phyloP scores from a whole-genome alignment of 2,329 filamentous ascomycete species.

The Calycina herbarum region DNA sequence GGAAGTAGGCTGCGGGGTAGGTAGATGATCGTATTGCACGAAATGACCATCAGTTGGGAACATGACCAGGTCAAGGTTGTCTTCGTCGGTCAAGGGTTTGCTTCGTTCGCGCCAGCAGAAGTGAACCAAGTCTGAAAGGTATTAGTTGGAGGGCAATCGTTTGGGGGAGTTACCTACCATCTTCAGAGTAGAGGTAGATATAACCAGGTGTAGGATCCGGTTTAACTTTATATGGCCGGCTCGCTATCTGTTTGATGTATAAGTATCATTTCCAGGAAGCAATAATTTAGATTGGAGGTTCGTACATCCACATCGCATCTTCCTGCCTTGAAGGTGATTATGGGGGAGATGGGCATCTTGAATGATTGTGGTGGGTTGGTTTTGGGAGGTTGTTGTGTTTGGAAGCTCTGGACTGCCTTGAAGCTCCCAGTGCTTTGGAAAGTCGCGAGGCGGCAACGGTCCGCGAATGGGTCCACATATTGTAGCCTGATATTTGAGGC shows the following conservation, averaged over 20 bases:
- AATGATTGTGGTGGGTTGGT: constrained; percentile 19
- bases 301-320: constrained; percentile 81
- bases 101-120: constrained; percentile 94
- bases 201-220: constrained; percentile 75
- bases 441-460: constrained; percentile 14
- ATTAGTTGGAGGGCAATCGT: constrained; percentile 10
- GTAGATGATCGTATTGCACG: constrained; percentile 75
- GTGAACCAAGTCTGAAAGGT: constrained; percentile 72
- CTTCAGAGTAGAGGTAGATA: constrained; percentile 88
- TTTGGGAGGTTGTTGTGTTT: background rate
- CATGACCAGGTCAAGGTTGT: constrained; percentile 84
- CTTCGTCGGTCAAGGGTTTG: constrained; percentile 68
- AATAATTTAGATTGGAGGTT: constrained; percentile 30
- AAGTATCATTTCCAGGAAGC: constrained; percentile 5
- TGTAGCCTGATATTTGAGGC: constrained; percentile 5
- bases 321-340: constrained; percentile 97
- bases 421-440: background rate
- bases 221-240: constrained; percentile 69
- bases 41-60: constrained; percentile 88
- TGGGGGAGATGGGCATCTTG: constrained; percentile 77
- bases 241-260: constrained; percentile 46
- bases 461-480: constrained; percentile 9
- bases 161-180: constrained; percentile 57
- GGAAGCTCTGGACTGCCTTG: background rate
- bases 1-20: constrained; percentile 55